Evolutionary conservation across 106 monocot species (phyloP), one percentile per base, ranked within the genome.

Genomic region (Dendrobium nobile): DNA sequence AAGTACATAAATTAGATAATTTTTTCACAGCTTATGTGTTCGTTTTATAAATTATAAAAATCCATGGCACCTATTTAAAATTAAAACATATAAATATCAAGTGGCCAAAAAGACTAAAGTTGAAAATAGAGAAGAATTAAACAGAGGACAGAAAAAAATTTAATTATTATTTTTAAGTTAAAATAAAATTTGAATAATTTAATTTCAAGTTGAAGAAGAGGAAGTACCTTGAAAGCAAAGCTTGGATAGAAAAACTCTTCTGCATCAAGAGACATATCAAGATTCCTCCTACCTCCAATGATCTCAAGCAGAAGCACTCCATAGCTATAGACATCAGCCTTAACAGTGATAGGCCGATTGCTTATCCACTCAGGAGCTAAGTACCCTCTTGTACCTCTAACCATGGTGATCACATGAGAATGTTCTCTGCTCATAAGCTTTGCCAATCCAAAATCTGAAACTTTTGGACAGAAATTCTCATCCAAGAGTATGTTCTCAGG

Each of bases 311-410:
- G 84, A 51, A 87, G 82, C 89, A 90, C 89, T 1, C 92, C 89
- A 44, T 92, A 92, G 80, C 89, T 92, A 76, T 89, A 89, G 4
- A 89, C 92, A 73, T 92, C 89, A 10, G 87, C 89, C 75, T 92
- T 92, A n/a, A 87, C 85, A 5, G 92, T 87, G 77, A 92, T 92
- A 0, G 92, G 83, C 24, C 85, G 79, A 55, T 84, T 88, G 80
- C 87, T 80, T 9, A 92, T 82, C 92, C 89, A 92, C 79, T 92
- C 87, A 0, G 92, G 92, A 44, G 92, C 92, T n/a, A 92, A 80
- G 75, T 92, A 92, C 3, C 92, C 89, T 82, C 92, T 80, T 9
- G 92, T 92, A 10, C 92, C 92, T 7, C 89, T 75, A 77, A 89
- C 86, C 79, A 87, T 92, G 17, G 89, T 86, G 40, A 92, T 55